These are phyloP conservation scores for Cadophora gregata DNA, from an alignment of 2,329 filamentous ascomycete species.

Conservation along the genomic window DNA sequence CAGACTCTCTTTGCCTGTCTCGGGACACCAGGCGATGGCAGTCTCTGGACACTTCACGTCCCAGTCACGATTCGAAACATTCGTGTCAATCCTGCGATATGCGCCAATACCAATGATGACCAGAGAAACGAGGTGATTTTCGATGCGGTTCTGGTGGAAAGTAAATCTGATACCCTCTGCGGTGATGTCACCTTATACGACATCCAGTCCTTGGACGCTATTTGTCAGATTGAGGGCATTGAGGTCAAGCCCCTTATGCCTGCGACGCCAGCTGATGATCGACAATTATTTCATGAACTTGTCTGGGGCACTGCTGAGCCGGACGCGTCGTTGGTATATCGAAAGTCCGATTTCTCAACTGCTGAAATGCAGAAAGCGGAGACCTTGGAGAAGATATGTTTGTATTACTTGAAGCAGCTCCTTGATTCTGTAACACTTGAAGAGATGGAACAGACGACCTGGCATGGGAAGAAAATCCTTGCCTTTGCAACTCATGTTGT, in stretches of 20 bases:
- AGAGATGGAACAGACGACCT: slow-evolving; percentile 7
- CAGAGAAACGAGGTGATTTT: slow-evolving; percentile 1
- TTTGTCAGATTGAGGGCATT: slow-evolving; percentile 38
- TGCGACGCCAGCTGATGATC: slow-evolving; percentile 34
- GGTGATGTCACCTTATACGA: slow-evolving; percentile 25
- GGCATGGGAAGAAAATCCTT: slow-evolving; percentile 25
- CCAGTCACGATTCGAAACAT: slow-evolving; percentile 34
- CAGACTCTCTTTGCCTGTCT: slow-evolving; percentile 53
- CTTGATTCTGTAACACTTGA: neutral
- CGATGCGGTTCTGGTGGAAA: slow-evolving; percentile 18
- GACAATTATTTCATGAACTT: slow-evolving; percentile 34
- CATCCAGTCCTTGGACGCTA: slow-evolving; percentile 11
- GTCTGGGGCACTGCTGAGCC: slow-evolving; percentile 29
- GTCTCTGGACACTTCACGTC: slow-evolving; percentile 34
- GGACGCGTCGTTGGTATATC: slow-evolving; percentile 28
- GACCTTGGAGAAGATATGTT: slow-evolving; percentile 25
- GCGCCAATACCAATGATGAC: neutral
- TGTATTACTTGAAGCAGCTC: slow-evolving; percentile 24
- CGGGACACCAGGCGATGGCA: slow-evolving; percentile 31
- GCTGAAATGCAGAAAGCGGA: slow-evolving; percentile 26
- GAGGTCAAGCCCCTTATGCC: slow-evolving; percentile 31
- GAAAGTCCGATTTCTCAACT: slow-evolving; percentile 15
- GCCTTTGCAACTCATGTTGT: slow-evolving; percentile 26
- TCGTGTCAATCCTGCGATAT: slow-evolving; percentile 32
- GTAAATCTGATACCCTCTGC: neutral